Base-by-base conservation (phyloP, 306 rosid species). In the Cucurbita moschata region DNA sequence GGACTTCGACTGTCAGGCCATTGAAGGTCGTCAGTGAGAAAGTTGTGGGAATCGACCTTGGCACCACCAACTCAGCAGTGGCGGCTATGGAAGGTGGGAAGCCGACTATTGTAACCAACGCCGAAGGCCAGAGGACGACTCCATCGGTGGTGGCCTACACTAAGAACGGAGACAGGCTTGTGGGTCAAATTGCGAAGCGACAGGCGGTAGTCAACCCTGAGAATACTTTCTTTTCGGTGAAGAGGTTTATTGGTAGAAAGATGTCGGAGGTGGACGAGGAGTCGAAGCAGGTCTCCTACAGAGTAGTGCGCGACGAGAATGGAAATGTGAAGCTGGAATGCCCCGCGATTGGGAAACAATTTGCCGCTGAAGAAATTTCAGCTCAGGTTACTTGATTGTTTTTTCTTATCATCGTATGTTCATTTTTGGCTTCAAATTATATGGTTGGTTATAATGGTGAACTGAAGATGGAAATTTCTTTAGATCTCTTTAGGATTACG, bases 91-190 rank as follows among this genome's bases (percentile, higher is more conserved):
- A 92, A 75, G 97, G 97, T 0, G 97, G 97, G 0, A 81, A 87
- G 56, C 97, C 97, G 5, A 91, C 97, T 8, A 91, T 91, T 57
- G 88, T 91, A 0, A 86, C 96, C 11, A 91, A 91, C 79, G 96
- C 96, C 0, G 97, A 91, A 83, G 97, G 97, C 0, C 97, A 91
- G 83, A 71, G 97, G 57, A 91, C 96, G 12, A 91, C 96, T 4
- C 97, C 97, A 0, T 91, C 97, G 1, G 97, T 91, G n/a, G 97
- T 91, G n/a, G 97, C 97, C 0, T 91, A 91, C 73, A 89, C 97
- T 0, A 91, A 89, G 85, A 87, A 19, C 75, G 97, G 96, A 18
- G 97, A 91, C 39, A 84, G 97, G 77, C 84, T 91, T 3, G 97
- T 91, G 0, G 97, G 97, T 14, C 96, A 91, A 82, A 91, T 91